Base-by-base conservation (phyloP, 495 filamentous ascomycete genomes). In the Aspergillus diversus region DNA sequence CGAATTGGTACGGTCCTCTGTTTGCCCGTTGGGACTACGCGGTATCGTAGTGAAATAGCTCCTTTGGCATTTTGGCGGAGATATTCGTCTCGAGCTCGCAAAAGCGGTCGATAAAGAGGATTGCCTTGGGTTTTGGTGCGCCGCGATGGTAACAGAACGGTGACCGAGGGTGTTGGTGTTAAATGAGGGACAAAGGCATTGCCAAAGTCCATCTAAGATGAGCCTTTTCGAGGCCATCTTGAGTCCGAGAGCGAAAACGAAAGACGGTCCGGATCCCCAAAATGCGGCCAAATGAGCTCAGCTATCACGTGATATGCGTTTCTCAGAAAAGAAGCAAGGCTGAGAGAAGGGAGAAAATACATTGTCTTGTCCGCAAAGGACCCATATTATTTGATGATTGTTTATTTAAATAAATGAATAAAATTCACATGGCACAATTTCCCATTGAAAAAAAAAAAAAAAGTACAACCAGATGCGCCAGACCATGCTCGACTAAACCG, bases 151-250 rank as follows among this genome's bases (percentile, higher is more conserved):
- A 48, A 33, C 32, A 11, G 60, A 43, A 7, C 63, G 58, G 27
- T 63, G 64, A 60, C 46, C 57, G 21, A 77, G 47, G 9, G 63
- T 43, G 7, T 55, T 49, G 0, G 55, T 57, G 21, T 55, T 78
- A 59, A 87, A 79, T 52, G 82, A 85, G 39, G 87, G 88, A 73
- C 87, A 89, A 33, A 91, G 76, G 73, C 83, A 87, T 67, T 85
- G 83, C 87, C 86, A 90, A 49, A 90, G 78, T 58, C 84, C 87
- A 71, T 90, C 87, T 46, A 87, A 63, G 34, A 81, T 70, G 35
- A 86, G 67, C 62, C 79, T 72, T 65, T 69, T 70, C 57, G 70
- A 74, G 55, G 78, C 75, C 85, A 85, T 85, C 69, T 71, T 71
- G 70, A 53, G 39, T 39, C 46, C 50, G 63, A n/a, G 11, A 15